phyloP scores from a whole-genome alignment of 106 monocot species.

The Hemerocallis citrina region DNA sequence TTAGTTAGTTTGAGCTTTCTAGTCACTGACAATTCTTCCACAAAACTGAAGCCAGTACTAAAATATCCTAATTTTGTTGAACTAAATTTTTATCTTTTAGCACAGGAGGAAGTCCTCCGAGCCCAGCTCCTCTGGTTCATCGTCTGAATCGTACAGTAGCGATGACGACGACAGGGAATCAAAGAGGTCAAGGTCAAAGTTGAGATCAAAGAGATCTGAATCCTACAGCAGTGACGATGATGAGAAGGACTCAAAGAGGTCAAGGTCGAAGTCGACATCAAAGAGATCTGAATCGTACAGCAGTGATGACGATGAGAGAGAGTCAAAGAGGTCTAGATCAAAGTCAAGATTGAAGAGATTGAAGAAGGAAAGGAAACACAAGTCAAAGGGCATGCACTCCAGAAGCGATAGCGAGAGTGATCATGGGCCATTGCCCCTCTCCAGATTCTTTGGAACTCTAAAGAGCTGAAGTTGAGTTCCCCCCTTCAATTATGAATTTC shows the following conservation, averaged over 20 bases:
- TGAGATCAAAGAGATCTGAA: conserved; percentile 46
- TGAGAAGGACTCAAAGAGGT: conserved; percentile 43
- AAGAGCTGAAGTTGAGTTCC: conserved; percentile 48
- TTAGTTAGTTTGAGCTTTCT: no score
- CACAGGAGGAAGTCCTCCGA: conserved; percentile 41
- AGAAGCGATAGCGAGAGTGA: conserved; percentile 24
- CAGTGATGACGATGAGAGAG: conserved; percentile 39
- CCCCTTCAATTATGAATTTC: no score
- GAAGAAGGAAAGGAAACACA: conserved; percentile 58
- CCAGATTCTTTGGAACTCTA: conserved; percentile 53
- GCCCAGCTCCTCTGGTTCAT: conserved; percentile 55
- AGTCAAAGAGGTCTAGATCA: conserved; percentile 38
- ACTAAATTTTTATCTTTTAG: conserved; percentile 22
- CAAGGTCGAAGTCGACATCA: conserved; percentile 45
- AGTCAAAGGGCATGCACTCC: conserved; percentile 37
- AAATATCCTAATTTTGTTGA: no score
- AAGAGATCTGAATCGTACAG: conserved; percentile 53
- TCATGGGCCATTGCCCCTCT: conserved; percentile 60
- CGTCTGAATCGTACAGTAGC: conserved; percentile 46
- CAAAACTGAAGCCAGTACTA: no score
- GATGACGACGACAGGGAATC: conserved; percentile 42
- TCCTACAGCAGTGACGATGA: no score
- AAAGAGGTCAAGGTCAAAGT: conserved; percentile 43
- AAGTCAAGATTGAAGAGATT: conserved; percentile 50
- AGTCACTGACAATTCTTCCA: no score